Conservation (phyloP, 1,284 basidiomycete species). For the Ceratobasidium sp. region DNA sequence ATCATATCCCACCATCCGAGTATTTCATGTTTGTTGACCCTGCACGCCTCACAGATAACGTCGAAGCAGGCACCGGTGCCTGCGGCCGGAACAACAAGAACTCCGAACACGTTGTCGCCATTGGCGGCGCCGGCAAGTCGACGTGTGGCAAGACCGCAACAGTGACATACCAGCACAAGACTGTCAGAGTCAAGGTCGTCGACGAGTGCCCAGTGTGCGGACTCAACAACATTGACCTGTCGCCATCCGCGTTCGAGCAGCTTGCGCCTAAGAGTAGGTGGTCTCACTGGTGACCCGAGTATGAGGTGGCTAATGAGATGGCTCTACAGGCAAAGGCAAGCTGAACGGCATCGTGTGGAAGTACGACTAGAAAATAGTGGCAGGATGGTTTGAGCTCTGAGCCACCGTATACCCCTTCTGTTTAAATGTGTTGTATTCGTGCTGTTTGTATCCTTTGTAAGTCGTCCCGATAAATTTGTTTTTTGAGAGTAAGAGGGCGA, state of each 20-base stretch:
- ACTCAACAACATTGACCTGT: conserved; percentile 16
- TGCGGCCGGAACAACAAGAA: conserved; percentile 9
- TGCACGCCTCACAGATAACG: neutral
- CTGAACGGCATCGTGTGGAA: conserved; percentile 16
- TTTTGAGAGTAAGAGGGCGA: neutral
- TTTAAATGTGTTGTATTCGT: neutral
- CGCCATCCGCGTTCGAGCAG: conserved; percentile 12
- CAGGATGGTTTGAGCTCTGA: neutral
- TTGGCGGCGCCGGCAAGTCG: neutral
- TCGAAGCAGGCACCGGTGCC: neutral
- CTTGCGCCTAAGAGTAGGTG: conserved; percentile 5
- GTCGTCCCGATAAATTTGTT: neutral
- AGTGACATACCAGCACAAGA: neutral
- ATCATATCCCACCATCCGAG: neutral
- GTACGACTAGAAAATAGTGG: neutral
- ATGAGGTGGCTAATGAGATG: neutral
- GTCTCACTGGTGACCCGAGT: neutral
- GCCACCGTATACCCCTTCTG: neutral
- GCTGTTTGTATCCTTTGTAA: neutral
- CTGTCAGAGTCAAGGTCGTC: neutral
- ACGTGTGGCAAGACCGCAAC: conserved; percentile 21
- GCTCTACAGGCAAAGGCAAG: neutral
- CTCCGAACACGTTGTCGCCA: conserved; percentile 14
- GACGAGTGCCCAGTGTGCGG: conserved; percentile 20
- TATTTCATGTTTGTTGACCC: neutral